These are phyloP conservation scores for Austroboletus eburneus DNA, from an alignment of 768 basidiomycete genomes.

Conservation along the genomic window DNA sequence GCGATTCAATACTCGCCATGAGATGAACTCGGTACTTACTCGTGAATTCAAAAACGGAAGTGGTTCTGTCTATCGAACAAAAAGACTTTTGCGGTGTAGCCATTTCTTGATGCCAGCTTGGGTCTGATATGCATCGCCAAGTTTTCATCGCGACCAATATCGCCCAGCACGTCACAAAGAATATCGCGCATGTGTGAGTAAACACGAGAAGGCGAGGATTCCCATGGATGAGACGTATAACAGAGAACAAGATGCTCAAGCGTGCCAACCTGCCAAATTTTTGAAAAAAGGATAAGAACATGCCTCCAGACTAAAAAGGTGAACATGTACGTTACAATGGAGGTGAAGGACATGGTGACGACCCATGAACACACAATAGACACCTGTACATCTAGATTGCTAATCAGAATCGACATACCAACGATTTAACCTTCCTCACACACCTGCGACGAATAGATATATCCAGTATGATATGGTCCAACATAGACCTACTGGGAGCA, in stretches of 20 bases:
- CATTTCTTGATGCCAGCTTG: slow-evolving; percentile 1
- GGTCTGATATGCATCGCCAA: slow-evolving; percentile 3
- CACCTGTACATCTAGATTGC: background rate
- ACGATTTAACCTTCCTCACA: background rate
- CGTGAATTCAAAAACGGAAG: slow-evolving; percentile 4
- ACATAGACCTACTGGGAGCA: background rate
- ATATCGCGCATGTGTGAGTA: background rate
- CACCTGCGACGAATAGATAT: background rate
- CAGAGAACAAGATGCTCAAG: slow-evolving; percentile 16
- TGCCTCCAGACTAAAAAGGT: background rate
- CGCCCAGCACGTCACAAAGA: slow-evolving; percentile 2
- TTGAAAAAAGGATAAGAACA: background rate
- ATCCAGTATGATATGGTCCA: slow-evolving; percentile 4
- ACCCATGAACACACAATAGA: slow-evolving; percentile 1
- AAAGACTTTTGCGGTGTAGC: background rate
- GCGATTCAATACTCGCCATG: background rate
- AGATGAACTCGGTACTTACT: background rate
- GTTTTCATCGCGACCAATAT: background rate
- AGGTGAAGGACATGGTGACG: background rate
- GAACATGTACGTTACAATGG: slow-evolving; percentile 1
- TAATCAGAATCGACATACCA: background rate
- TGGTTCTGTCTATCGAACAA: background rate
- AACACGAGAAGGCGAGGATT: background rate
- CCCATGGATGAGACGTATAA: slow-evolving; percentile 10
- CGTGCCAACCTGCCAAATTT: slow-evolving; percentile 6